These are phyloP conservation scores for Polygonum aviculare DNA, from an alignment of 148 eudicot genomes.

Conservation along the genomic window DNA sequence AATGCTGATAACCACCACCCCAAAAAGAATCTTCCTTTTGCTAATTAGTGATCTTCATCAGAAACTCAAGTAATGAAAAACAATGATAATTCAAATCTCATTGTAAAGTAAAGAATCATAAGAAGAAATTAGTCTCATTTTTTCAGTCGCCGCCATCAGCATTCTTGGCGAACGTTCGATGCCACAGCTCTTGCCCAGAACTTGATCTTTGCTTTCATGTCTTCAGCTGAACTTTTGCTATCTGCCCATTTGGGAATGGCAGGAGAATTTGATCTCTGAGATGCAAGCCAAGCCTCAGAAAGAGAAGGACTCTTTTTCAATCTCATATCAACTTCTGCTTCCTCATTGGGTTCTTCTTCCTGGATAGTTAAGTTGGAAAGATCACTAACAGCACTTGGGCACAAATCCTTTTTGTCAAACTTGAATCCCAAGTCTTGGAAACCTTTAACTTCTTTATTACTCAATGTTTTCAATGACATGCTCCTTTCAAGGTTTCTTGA, in stretches of 20 bases:
- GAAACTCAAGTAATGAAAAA: neutral
- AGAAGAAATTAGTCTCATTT: neutral
- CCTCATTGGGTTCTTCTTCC: constrained; percentile 21
- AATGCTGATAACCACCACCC: neutral
- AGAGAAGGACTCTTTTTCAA: constrained; percentile 18
- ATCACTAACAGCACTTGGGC: constrained; percentile 16
- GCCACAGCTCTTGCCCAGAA: constrained; percentile 96
- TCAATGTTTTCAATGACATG: constrained; percentile 25
- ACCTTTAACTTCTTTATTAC: constrained; percentile 27
- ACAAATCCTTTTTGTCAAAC: constrained; percentile 19
- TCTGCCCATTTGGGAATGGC: constrained; percentile 28
- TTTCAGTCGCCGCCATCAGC: constrained; percentile 16
- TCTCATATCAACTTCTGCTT: neutral
- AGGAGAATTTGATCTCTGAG: neutral
- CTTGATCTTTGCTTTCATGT: constrained; percentile 74
- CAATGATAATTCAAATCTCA: neutral
- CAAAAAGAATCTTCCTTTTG: neutral
- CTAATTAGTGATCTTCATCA: neutral
- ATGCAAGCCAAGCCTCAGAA: constrained; percentile 18
- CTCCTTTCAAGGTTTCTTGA: constrained; percentile 15
- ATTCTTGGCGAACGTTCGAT: constrained; percentile 57
- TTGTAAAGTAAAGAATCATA: neutral
- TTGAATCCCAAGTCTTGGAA: constrained; percentile 30
- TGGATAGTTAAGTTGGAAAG: neutral
- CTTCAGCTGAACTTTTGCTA: constrained; percentile 34